Evolutionary conservation across 163 green algal species (phyloP).

Genomic region (Scenedesmus sp.): DNA sequence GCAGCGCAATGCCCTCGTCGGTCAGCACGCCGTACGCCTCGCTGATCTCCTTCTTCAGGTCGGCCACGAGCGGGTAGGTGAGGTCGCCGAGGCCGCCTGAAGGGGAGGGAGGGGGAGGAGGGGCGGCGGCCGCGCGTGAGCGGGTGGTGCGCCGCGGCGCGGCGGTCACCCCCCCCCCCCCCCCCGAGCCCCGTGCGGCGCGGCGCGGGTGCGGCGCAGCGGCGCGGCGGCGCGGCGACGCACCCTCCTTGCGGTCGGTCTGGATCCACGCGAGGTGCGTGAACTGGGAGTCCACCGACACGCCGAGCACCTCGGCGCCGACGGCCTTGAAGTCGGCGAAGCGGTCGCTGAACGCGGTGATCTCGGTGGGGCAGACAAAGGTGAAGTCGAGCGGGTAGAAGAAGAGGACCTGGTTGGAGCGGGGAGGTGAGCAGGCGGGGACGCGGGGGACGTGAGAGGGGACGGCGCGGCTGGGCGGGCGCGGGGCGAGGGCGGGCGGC

Average conservation of each 20-base stretch:
- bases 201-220: neutral
- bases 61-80: constrained; percentile 94
- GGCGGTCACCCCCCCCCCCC: too few relatives aligned
- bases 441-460: neutral
- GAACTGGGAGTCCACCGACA: constrained; percentile 97
- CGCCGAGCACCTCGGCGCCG: constrained; percentile 92
- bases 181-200: too few relatives aligned
- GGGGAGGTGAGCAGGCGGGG: neutral
- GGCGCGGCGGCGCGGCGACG: neutral
- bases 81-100: constrained; percentile 92
- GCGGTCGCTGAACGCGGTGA: constrained; percentile 97
- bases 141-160: too few relatives aligned
- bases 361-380: constrained; percentile 97
- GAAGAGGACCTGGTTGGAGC: constrained; percentile 62
- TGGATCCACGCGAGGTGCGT: constrained; percentile 96
- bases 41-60: constrained; percentile 95
- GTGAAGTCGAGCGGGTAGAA: constrained; percentile 96
- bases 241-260: constrained; percentile 88
- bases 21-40: constrained; percentile 91
- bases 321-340: constrained; percentile 91
- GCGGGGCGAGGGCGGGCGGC: too few relatives aligned
- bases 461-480: too few relatives aligned
- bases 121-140: too few relatives aligned
- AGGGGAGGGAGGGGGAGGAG: neutral
- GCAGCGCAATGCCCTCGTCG: constrained; percentile 95